Evolutionary conservation across 2,329 filamentous ascomycete genomes (phyloP).

Genomic region (Chrysoporthe puriensis): DNA sequence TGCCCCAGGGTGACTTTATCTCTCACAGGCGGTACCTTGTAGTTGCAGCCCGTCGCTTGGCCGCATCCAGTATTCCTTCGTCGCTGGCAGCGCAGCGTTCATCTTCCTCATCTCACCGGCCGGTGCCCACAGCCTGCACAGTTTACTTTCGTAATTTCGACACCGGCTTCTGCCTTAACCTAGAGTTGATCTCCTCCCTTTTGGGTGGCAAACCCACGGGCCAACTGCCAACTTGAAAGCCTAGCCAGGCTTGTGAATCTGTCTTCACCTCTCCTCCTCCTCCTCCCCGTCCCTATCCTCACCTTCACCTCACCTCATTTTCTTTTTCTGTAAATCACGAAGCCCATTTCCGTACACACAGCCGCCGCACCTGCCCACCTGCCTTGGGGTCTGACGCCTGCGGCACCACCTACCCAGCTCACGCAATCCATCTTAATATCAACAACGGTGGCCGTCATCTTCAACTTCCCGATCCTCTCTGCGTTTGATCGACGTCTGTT

Average conservation of each 20-base stretch:
- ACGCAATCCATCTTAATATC: not conserved
- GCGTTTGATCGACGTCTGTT: not conserved
- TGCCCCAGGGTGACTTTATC: no score
- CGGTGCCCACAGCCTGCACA: no score
- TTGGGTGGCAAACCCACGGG: not conserved
- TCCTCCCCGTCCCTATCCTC: not conserved
- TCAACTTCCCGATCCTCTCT: not conserved
- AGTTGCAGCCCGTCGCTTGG: not conserved
- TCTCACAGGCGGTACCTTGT: not conserved
- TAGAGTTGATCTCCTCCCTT: not conserved
- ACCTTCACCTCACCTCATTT: conserved; percentile 3
- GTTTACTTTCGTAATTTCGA: not conserved
- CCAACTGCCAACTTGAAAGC: not conserved
- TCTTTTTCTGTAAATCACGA: not conserved
- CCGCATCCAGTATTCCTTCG: not conserved
- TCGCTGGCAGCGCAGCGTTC: not conserved
- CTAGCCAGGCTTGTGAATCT: not conserved
- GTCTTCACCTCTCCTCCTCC: not conserved
- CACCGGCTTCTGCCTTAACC: not conserved
- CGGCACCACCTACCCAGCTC: not conserved
- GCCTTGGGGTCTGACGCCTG: not conserved
- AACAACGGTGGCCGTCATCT: not conserved
- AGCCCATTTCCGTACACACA: not conserved
- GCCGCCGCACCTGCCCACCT: not conserved
- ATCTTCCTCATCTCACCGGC: not conserved